phyloP scores from a whole-genome alignment of 257 asterid genomes.

The Gynochthodes officinalis region DNA sequence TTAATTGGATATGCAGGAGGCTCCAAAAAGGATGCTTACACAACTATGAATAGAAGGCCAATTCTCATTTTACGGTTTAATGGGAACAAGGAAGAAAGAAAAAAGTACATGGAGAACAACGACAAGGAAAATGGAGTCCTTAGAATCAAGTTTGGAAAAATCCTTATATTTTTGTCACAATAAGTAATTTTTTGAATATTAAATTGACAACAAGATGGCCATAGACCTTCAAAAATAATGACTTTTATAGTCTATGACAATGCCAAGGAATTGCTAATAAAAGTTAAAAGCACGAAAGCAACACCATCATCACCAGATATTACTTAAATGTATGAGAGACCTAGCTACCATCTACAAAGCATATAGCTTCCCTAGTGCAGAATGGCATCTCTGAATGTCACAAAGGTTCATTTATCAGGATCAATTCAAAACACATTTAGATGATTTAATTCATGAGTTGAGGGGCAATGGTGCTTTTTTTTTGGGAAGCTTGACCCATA shows the following conservation, averaged over 20 bases:
- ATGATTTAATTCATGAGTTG: not conserved
- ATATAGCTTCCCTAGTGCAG: not conserved
- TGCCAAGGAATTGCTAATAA: too few species aligned
- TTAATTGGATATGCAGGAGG: slow-evolving; percentile 2
- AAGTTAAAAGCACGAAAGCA: not conserved
- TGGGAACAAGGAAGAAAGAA: not conserved
- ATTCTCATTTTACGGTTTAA: not conserved
- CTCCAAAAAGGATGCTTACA: not conserved
- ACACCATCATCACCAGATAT: not conserved
- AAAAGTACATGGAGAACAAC: not conserved
- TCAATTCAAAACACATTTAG: not conserved
- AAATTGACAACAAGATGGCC: not conserved
- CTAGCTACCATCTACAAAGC: not conserved
- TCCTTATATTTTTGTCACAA: not conserved
- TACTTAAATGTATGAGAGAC: not conserved
- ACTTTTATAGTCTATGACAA: not conserved
- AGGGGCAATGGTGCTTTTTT: too few species aligned
- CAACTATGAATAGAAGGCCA: not conserved
- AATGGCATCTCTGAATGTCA: not conserved
- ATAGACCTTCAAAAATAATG: not conserved
- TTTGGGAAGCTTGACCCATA: slow-evolving; percentile 19
- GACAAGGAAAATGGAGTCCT: not conserved
- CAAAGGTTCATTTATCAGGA: not conserved
- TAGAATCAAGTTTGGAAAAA: too few species aligned
- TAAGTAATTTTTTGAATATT: not conserved